phyloP scores from a whole-genome alignment of 495 filamentous ascomycete genomes.

The Pyronema domesticum region DNA sequence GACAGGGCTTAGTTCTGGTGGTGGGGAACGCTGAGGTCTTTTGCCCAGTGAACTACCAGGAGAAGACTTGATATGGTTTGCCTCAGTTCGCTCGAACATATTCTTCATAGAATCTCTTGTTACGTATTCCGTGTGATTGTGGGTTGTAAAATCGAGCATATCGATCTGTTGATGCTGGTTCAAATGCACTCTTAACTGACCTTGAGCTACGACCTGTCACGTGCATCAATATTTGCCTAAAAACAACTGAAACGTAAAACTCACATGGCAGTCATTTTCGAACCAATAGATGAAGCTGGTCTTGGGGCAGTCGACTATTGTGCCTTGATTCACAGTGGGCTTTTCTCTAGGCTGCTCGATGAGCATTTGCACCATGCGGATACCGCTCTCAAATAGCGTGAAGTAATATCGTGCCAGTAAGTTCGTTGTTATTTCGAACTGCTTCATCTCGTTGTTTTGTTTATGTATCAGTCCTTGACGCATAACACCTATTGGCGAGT shows the following conservation, averaged over 20 bases:
- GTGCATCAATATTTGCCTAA: not conserved
- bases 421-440: slow-evolving; percentile 44
- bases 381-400: slow-evolving; percentile 47
- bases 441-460: slow-evolving; percentile 34
- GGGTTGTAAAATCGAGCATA: slow-evolving; percentile 36
- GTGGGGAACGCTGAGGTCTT: slow-evolving; percentile 19
- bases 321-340: slow-evolving; percentile 31
- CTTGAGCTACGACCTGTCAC: slow-evolving; percentile 33
- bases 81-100: slow-evolving; percentile 19
- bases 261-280: slow-evolving; percentile 38
- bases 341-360: slow-evolving; percentile 36
- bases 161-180: slow-evolving; percentile 38
- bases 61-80: slow-evolving; percentile 32
- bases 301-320: slow-evolving; percentile 33
- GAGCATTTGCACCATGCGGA: slow-evolving; percentile 45
- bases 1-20: not conserved
- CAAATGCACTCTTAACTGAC: slow-evolving; percentile 34
- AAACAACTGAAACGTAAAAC: slow-evolving; percentile 6
- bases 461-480: slow-evolving; percentile 35
- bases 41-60: slow-evolving; percentile 36
- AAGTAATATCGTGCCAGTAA: slow-evolving; percentile 47
- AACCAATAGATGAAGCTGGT: slow-evolving; percentile 43
- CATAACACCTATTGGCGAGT: slow-evolving; percentile 39
- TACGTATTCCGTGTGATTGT: slow-evolving; percentile 37
- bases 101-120: slow-evolving; percentile 32